Base-by-base conservation (phyloP, 2,329 filamentous ascomycete species). In the Dactylellina sp. region DNA sequence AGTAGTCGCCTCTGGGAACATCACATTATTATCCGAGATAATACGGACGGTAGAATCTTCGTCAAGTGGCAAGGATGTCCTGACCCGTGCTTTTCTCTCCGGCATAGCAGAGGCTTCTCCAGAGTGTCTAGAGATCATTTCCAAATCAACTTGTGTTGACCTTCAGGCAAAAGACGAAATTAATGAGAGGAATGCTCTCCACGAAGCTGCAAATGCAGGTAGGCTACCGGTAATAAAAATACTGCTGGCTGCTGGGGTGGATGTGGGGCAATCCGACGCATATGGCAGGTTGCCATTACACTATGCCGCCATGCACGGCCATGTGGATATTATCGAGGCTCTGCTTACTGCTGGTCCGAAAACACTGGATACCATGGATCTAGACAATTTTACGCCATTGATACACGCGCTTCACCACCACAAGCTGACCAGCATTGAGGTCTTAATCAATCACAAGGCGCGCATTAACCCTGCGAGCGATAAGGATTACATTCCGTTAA, bases 101-200 rank as follows among this genome's bases (percentile, higher is more conserved):
- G 93, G 93, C 3, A 91, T 97, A 77, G 90, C 92, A 76, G 92
- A 96, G 78, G 94, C 91, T 2, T 89, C 93, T 0, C 86, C 90
- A 76, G 87, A 90, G 25, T 89, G 93, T 7, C 84, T 98, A 18
- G 86, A 88, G 70, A 84, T 92, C 4, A 86, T 99, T 24, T 84
- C 97, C 24, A 88, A 91, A 53, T 97, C 93, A 1, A 88, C 88
- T 0, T 83, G 95, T 22, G 91, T 99, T 35, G 90, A 98, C 80
- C 86, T 97, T n/a, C 89, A 92, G 79, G 95, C 93, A 0, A 92
- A 96, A 78, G 95, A 99, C 80, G 93, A 97, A 79, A 98, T 99
- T 81, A 99, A 98, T 79, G 94, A 97, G 82, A 87, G 95, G 42
- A 99, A 97, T 79, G 97, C 93, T 79, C 85, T 99, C 50, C 95